Percentiles rank a stretch among this genome's conserved stretches.
Conservation (phyloP, 2,329 filamentous ascomycete species). For the Fusarium brachygibbosum region DNA sequence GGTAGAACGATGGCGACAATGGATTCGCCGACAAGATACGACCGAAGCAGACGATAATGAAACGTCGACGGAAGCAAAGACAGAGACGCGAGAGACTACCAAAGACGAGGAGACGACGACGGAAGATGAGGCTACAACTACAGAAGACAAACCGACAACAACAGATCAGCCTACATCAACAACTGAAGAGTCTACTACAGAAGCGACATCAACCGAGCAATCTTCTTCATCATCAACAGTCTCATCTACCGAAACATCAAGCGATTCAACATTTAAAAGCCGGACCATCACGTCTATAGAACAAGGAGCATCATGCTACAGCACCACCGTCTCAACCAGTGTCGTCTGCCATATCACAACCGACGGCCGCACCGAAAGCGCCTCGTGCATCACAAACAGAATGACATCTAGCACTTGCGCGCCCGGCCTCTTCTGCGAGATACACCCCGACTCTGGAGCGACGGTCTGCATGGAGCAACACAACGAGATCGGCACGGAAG, state of each 20-base stretch:
- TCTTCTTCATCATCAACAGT: not conserved
- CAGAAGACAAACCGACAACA: not conserved
- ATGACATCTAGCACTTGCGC: constrained; percentile 29
- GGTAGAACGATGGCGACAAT: constrained; percentile 20
- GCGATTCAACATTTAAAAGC: not conserved
- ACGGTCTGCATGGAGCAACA: constrained; percentile 25
- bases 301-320: constrained; percentile 24
- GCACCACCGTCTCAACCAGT: constrained; percentile 22
- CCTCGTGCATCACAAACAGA: constrained; percentile 12
- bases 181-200: constrained; percentile 2
- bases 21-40: constrained; percentile 23
- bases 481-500: constrained; percentile 11
- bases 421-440: constrained; percentile 15
- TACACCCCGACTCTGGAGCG: constrained; percentile 14
- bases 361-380: constrained; percentile 19
- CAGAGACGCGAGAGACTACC: not conserved
- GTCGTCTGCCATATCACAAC: constrained; percentile 27
- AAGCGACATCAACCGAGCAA: constrained; percentile 10
- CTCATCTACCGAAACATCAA: constrained; percentile 10
- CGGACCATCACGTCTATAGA: not conserved
- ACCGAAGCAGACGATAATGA: not conserved
- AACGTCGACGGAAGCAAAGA: constrained; percentile 1
- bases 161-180: constrained; percentile 5
- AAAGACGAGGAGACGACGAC: constrained; percentile 16
- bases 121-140: not conserved